A percentile compares a stretch with the other conserved stretches of the same genome.
These are phyloP conservation scores for Thielaviopsis punctulata DNA, from an alignment of 2,329 filamentous ascomycete genomes.

Conservation along the genomic window DNA sequence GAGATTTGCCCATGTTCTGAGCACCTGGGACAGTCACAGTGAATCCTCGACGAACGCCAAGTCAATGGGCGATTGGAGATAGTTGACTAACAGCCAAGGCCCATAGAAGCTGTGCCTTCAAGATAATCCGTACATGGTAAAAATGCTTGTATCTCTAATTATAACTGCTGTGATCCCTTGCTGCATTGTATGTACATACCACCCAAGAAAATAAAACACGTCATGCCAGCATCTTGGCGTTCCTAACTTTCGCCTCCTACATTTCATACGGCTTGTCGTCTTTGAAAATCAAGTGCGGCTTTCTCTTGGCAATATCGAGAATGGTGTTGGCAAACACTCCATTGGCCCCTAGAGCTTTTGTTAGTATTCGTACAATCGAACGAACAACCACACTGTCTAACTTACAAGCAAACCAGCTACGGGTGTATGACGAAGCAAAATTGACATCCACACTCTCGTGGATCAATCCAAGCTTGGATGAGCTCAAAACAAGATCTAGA, in stretches of 20 bases:
- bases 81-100: neutral
- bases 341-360: conserved; percentile 52
- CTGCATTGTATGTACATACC: neutral
- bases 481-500: conserved; percentile 56
- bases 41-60: neutral
- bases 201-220: neutral
- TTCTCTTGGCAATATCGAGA: conserved; percentile 71
- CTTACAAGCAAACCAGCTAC: conserved; percentile 82
- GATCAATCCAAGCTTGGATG: conserved; percentile 60
- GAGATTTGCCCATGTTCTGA: conserved; percentile 36
- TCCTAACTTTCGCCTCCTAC: conserved; percentile 15
- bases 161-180: neutral
- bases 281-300: conserved; percentile 70
- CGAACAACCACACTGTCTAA: neutral
- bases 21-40: conserved; percentile 17
- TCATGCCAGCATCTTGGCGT: neutral
- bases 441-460: conserved; percentile 89
- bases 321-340: conserved; percentile 90
- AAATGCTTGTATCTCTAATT: neutral
- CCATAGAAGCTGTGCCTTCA: no score
- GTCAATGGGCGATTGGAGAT: conserved; percentile 7
- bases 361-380: neutral
- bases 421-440: conserved; percentile 46
- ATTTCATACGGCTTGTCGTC: conserved; percentile 41
- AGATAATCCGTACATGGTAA: no score